These are phyloP conservation scores for Pseudonitzschia delicatissima DNA, from an alignment of 108 stramenopile genomes.

Conservation along the genomic window DNA sequence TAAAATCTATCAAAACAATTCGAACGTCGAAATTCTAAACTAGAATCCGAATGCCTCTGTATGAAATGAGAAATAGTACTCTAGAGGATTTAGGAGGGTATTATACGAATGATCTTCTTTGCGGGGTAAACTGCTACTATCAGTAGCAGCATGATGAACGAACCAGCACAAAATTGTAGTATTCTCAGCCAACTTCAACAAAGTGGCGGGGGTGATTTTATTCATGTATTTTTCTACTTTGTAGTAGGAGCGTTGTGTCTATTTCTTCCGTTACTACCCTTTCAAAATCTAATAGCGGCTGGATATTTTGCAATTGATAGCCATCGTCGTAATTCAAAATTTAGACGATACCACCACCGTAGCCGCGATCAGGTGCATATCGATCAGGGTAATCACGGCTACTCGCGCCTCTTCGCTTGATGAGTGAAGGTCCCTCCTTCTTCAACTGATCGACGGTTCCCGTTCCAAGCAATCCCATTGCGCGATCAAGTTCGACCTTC, in stretches of 20 bases:
- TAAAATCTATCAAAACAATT: no score
- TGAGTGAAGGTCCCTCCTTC: constrained; percentile 84
- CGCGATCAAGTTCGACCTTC: constrained; percentile 82
- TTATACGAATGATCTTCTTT: no score
- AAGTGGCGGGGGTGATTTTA: neutral
- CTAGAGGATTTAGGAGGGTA: no score
- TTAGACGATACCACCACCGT: constrained; percentile 90
- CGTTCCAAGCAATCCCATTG: constrained; percentile 88
- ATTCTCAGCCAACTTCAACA: neutral
- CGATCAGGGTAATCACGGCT: constrained; percentile 86
- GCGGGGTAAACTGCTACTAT: no score
- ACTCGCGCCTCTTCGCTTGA: constrained; percentile 72
- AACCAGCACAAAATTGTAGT: neutral
- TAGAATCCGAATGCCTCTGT: no score
- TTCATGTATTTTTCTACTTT: neutral
- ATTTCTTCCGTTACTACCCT: neutral
- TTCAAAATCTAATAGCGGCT: neutral
- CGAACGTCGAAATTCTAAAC: no score
- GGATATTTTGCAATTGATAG: no score
- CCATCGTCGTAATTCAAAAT: neutral
- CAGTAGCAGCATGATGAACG: no score
- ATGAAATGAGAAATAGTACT: no score
- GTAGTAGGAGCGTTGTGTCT: neutral
- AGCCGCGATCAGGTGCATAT: constrained; percentile 86
- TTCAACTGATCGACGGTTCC: constrained; percentile 86